These are phyloP conservation scores for Lipomyces spencermartinsiae DNA, from an alignment of 805 yeast genomes.

Conservation along the genomic window DNA sequence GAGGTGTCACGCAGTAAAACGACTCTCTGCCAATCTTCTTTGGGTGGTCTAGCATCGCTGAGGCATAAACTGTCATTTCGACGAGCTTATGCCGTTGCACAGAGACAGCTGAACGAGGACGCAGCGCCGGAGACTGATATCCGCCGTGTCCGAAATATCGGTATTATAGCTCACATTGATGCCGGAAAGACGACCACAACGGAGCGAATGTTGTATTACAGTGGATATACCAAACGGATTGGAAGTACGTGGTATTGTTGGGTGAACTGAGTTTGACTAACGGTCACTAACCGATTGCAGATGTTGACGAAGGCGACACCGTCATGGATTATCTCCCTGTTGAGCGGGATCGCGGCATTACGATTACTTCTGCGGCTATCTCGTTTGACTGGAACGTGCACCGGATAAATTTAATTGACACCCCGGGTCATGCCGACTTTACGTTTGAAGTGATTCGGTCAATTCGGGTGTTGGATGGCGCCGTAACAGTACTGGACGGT, in stretches of 20 bases:
- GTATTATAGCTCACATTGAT: constrained; percentile 98
- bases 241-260: constrained; percentile 52
- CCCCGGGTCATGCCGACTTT: constrained; percentile 98
- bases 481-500: constrained; percentile 88
- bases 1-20: too few species aligned
- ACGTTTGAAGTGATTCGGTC: constrained; percentile 93
- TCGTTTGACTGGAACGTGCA: constrained; percentile 83
- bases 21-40: too few species aligned
- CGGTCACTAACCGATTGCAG: constrained; percentile 38
- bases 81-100: background rate
- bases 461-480: constrained; percentile 90
- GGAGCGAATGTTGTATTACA: constrained; percentile 89
- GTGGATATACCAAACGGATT: constrained; percentile 77
- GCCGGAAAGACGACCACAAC: constrained; percentile 99
- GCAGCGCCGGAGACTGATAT: constrained; percentile 9
- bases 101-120: background rate
- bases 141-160: constrained; percentile 68
- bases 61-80: background rate
- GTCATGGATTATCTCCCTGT: constrained; percentile 91
- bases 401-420: constrained; percentile 86
- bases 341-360: constrained; percentile 91
- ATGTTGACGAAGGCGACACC: constrained; percentile 96
- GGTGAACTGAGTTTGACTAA: background rate
- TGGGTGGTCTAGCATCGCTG: too few species aligned
- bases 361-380: constrained; percentile 96